Percentiles rank a stretch among this genome's conserved stretches.
phyloP scores from a whole-genome alignment of 192 early-diverging fungal species.

The Diversispora epigaea region DNA sequence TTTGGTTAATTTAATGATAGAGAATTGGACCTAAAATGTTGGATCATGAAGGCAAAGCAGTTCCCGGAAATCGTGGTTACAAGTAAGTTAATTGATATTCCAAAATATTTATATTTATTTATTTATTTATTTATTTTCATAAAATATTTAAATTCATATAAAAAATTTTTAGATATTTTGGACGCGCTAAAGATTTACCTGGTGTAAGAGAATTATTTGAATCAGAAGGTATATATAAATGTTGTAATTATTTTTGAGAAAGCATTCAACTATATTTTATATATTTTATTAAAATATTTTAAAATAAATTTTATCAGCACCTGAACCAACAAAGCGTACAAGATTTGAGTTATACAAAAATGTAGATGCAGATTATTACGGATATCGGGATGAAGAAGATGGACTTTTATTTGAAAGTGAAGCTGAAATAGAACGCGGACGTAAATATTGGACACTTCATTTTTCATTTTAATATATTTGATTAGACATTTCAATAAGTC shows the following conservation, averaged over 20 bases:
- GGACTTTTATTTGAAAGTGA: slow-evolving; percentile 79
- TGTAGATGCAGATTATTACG: slow-evolving; percentile 93
- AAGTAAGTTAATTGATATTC: slow-evolving; percentile 53
- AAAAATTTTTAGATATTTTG: slow-evolving; percentile 74
- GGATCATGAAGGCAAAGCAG: slow-evolving; percentile 85
- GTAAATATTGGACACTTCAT: slow-evolving; percentile 26
- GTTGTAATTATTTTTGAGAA: slow-evolving; percentile 19
- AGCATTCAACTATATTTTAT: neutral
- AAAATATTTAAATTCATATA: neutral
- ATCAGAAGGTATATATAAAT: slow-evolving; percentile 58
- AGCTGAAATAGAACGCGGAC: slow-evolving; percentile 54
- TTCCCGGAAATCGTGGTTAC: slow-evolving; percentile 88
- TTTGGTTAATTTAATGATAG: slow-evolving; percentile 36
- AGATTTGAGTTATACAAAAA: slow-evolving; percentile 72
- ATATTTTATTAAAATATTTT: neutral
- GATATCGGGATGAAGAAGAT: slow-evolving; percentile 92
- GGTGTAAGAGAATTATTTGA: slow-evolving; percentile 93
- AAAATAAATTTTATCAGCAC: slow-evolving; percentile 31
- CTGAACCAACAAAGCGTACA: slow-evolving; percentile 51
- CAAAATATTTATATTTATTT: neutral
- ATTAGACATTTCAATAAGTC: neutral
- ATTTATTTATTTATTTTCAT: neutral
- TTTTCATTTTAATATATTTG: neutral
- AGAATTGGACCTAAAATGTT: slow-evolving; percentile 73
- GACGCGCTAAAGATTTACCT: slow-evolving; percentile 89